Conservation (phyloP, 1,284 basidiomycete species). For the Apiotrichum laibachii region DNA sequence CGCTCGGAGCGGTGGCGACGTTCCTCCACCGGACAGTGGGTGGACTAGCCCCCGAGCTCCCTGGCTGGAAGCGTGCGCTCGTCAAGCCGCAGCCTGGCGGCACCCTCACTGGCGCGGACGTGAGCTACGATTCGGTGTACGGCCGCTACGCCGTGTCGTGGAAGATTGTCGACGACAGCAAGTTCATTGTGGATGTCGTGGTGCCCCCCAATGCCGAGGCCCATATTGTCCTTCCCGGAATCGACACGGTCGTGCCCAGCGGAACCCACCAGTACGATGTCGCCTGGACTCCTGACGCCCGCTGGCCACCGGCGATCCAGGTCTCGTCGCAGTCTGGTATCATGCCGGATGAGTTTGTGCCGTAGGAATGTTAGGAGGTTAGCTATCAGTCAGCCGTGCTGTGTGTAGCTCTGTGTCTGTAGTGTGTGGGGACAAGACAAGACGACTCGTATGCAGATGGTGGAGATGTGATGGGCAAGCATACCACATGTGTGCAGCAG, state of each 20-base stretch:
- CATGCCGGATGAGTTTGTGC: not conserved
- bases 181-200: not conserved
- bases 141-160: conserved; percentile 9
- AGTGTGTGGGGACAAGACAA: too few relatives aligned
- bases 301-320: conserved; percentile 26
- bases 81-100: conserved; percentile 43
- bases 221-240: conserved; percentile 8
- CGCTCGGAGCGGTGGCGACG: conserved; percentile 40
- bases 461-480: too few relatives aligned
- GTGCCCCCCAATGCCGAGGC: not conserved
- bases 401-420: too few relatives aligned
- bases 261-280: conserved; percentile 25
- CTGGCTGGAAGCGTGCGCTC: conserved; percentile 34
- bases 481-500: too few relatives aligned
- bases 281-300: conserved; percentile 19
- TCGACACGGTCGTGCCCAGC: conserved; percentile 26
- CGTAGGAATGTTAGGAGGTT: not conserved
- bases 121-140: not conserved
- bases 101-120: conserved; percentile 28
- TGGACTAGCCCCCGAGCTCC: conserved; percentile 29
- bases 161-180: conserved; percentile 8
- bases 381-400: too few relatives aligned
- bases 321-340: not conserved
- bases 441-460: too few relatives aligned
- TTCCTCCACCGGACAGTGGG: conserved; percentile 42